Evolutionary conservation across 805 yeast genomes (phyloP).

Genomic region (Clavispora phyllophila): DNA sequence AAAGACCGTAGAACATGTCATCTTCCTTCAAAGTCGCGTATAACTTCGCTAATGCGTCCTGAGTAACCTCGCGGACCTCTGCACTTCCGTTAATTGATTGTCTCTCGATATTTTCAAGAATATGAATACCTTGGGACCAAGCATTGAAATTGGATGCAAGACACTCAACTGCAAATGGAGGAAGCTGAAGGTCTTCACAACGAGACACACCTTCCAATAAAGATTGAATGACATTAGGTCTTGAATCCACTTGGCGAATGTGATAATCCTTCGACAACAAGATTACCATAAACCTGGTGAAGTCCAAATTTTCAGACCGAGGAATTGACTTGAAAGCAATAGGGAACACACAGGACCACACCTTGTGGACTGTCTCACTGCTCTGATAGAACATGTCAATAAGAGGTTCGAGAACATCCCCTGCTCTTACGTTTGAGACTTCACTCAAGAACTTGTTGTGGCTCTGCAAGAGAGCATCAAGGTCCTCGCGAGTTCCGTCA

Average conservation of each 20-base stretch:
- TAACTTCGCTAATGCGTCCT: conserved; percentile 86
- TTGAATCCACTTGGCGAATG: conserved; percentile 77
- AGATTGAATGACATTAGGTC: conserved; percentile 84
- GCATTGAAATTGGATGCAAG: conserved; percentile 82
- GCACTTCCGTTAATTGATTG: conserved; percentile 60
- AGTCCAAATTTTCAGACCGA: conserved; percentile 74
- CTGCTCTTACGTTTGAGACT: conserved; percentile 39
- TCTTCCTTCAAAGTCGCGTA: conserved; percentile 87
- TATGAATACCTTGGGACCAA: conserved; percentile 83
- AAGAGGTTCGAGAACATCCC: conserved; percentile 64
- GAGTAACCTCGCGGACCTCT: conserved; percentile 75
- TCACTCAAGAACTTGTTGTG: conserved; percentile 29
- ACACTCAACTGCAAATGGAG: conserved; percentile 90
- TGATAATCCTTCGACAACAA: conserved; percentile 88
- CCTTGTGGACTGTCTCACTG: conserved; percentile 68
- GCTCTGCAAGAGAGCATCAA: conserved; percentile 18
- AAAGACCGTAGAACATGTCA: conserved; percentile 94
- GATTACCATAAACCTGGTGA: conserved; percentile 74
- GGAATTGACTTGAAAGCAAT: conserved; percentile 70
- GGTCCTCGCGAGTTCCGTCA: conserved; percentile 19
- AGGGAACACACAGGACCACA: conserved; percentile 86
- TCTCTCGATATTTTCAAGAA: conserved; percentile 67
- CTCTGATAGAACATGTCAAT: conserved; percentile 79
- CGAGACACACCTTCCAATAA: conserved; percentile 77
- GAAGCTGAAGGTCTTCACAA: conserved; percentile 71